Evolutionary conservation across 352 stramenopile genomes (phyloP).

Genomic region (Globisporangium acanthophoron): DNA sequence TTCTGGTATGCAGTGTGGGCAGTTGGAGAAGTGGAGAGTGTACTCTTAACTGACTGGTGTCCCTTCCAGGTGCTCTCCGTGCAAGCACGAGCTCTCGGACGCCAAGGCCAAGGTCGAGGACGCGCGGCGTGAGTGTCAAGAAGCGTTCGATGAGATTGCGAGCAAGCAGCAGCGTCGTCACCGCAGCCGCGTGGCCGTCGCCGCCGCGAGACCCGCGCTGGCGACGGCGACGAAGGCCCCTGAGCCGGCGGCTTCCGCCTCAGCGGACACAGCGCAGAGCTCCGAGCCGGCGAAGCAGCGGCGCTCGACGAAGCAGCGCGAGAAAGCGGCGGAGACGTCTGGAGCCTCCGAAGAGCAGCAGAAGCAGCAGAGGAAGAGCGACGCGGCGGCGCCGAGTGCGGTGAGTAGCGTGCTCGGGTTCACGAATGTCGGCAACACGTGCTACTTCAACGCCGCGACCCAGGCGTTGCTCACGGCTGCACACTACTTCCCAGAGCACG

Average conservation of each 20-base stretch:
- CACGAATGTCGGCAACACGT: conserved; percentile 92
- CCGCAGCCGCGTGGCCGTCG: conserved; percentile 8
- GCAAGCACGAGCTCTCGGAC: conserved; percentile 35
- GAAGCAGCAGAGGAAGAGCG: neutral
- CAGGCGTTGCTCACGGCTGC: conserved; percentile 90
- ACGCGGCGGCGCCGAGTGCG: neutral
- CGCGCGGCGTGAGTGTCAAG: conserved; percentile 28
- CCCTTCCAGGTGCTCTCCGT: conserved; percentile 28
- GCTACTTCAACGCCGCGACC: conserved; percentile 89
- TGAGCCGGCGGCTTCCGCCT: neutral
- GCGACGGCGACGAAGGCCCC: neutral
- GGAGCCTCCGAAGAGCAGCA: neutral
- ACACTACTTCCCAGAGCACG: conserved; percentile 57
- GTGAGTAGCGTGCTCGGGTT: conserved; percentile 50
- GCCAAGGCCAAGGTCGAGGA: conserved; percentile 34
- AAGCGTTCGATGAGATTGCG: conserved; percentile 40
- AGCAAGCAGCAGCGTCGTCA: conserved; percentile 40
- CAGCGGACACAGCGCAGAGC: neutral
- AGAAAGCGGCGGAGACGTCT: neutral
- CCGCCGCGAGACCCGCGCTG: neutral
- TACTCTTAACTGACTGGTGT: neutral
- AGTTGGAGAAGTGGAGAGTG: neutral
- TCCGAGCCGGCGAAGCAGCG: neutral
- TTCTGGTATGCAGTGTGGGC: conserved; percentile 35
- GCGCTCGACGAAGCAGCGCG: neutral